phyloP scores from a whole-genome alignment of 169 alveolate genomes.

The Sarcocystis neurona region DNA sequence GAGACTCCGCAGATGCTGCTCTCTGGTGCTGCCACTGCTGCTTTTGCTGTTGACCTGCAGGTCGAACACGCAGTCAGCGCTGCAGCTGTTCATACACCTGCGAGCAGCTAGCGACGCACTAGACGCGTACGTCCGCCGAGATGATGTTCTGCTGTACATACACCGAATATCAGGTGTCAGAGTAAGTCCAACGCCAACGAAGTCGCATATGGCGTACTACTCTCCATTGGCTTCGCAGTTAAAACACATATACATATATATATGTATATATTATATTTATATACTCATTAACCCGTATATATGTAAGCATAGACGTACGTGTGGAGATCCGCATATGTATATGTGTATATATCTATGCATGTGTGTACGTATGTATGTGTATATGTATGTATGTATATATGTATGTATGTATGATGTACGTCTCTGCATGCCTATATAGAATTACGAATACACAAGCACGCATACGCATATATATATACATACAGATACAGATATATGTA shows the following conservation, averaged over 20 bases:
- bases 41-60: background rate
- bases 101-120: constrained; percentile 53
- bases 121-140: constrained; percentile 29
- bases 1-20: too few species aligned
- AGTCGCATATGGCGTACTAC: background rate
- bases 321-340: background rate
- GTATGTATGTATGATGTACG: too few species aligned
- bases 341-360: background rate
- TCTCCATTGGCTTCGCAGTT: background rate
- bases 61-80: constrained; percentile 10
- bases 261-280: too few species aligned
- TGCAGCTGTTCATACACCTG: constrained; percentile 37
- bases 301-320: background rate
- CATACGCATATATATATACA: too few species aligned
- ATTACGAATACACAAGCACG: too few species aligned
- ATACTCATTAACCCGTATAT: background rate
- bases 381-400: background rate
- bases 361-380: background rate
- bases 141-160: constrained; percentile 31
- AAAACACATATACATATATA: background rate
- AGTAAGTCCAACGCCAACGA: background rate
- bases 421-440: too few species aligned
- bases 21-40: too few species aligned
- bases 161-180: background rate
- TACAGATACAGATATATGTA: too few species aligned